Base-by-base conservation (phyloP, 202 grass and related monocot species). In the Panicum hallii region DNA sequence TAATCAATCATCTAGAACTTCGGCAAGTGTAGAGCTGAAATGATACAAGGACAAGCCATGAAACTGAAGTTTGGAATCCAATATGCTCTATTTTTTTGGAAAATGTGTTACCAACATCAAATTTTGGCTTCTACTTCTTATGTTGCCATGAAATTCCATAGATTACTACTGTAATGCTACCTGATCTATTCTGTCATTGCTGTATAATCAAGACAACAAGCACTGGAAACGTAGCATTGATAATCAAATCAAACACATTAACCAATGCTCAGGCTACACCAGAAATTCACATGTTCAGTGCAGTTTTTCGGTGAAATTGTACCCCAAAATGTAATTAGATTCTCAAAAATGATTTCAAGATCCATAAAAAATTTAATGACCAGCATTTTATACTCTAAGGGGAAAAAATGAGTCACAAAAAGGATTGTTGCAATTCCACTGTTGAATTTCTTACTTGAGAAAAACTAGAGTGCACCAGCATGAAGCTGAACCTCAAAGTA, bases 31-130 rank as follows among this genome's bases (percentile, higher is more conserved):
- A 48, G 34, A 77, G 79, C 15, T 57, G 56, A 67, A 81, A 38
- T 14, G 28, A 67, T 28, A 67, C 10, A 36, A 19, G 5, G 44
- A 69, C 9, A 69, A 71, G 12, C 19, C 49, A 88, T 62, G 38
- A 74, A 82, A 52, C 41, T 60, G 56, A 36, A 36, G 12, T 64
- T 63, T 78, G 48, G 28, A 70, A 23, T 61, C 46, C 49, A 7
- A 68, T 48, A 84, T 64, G 34, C 62, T 17, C 52, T 54, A 81
- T 87, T 72, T 82, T 32, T 30, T 74, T 38, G 15, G 50, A 79
- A 56, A 56, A 20, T 42, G 4, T 71, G 61, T 85, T 58, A 63
- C 44, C 52, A 47, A 16, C 40, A 52, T 15, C 11, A 58, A 52
- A 40, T 61, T 53, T 52, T 70, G 46, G 9, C 26, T 68, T 68